A percentile compares a stretch with the other conserved stretches of the same genome.
Evolutionary conservation across 805 yeast species (phyloP).

Genomic region (Kodamaea hsintzibuensis): DNA sequence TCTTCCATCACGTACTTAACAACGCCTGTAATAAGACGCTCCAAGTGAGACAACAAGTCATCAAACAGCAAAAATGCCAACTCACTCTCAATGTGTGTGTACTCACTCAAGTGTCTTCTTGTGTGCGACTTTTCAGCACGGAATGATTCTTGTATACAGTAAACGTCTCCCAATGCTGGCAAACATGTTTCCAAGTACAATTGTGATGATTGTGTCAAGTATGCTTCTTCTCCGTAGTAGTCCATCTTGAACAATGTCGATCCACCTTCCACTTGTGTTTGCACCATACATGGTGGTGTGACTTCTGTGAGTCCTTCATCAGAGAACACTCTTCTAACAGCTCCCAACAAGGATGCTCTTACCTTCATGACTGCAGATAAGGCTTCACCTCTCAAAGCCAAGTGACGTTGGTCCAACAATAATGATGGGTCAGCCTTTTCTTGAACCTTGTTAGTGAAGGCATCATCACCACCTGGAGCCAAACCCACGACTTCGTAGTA

Average conservation of each 20-base stretch:
- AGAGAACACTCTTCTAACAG: constrained; percentile 73
- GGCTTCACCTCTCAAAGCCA: constrained; percentile 95
- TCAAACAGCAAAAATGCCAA: constrained; percentile 85
- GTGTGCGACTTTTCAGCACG: constrained; percentile 99
- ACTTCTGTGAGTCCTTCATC: constrained; percentile 84
- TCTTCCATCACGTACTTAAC: constrained; percentile 81
- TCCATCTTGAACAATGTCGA: constrained; percentile 90
- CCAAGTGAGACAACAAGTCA: constrained; percentile 83
- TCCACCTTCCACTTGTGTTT: constrained; percentile 99
- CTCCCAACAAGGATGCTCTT: constrained; percentile 72
- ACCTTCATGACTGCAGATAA: constrained; percentile 92
- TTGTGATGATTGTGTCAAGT: constrained; percentile 94
- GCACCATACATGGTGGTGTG: constrained; percentile 99
- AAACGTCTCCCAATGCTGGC: constrained; percentile 96
- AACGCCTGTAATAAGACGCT: constrained; percentile 66
- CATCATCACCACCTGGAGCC: constrained; percentile 95
- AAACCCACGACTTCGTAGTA: constrained; percentile 85
- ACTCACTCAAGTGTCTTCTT: constrained; percentile 95
- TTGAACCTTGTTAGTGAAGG: constrained; percentile 91
- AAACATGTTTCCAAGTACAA: constrained; percentile 94
- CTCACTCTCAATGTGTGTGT: constrained; percentile 96
- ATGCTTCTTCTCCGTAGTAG: constrained; percentile 97
- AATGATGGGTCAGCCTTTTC: constrained; percentile 93
- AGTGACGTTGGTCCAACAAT: constrained; percentile 91
- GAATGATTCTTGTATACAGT: constrained; percentile 97